Evolutionary conservation across 2,329 filamentous ascomycete genomes (phyloP).

Genomic region (Exophiala calicioides): DNA sequence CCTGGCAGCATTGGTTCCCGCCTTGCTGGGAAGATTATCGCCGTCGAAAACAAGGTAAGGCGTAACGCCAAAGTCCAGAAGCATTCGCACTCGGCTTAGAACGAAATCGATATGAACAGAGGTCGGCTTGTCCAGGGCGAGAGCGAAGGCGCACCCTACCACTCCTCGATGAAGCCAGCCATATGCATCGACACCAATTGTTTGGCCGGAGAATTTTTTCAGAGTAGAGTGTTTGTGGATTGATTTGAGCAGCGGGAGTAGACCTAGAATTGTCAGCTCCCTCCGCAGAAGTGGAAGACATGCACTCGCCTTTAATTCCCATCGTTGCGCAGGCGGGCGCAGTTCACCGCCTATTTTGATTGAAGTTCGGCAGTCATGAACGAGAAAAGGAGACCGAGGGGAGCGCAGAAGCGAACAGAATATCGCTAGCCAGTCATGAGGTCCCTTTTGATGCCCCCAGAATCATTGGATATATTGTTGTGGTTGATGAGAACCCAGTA

Average conservation of each 20-base stretch:
- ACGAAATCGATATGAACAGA: slow-evolving; percentile 89
- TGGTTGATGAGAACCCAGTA: not conserved
- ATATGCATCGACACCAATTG: slow-evolving; percentile 93
- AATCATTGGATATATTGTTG: slow-evolving; percentile 12
- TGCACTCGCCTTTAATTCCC: slow-evolving; percentile 47
- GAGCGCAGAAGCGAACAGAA: not conserved
- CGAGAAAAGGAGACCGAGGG: not conserved
- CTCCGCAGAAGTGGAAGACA: not conserved
- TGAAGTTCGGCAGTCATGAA: not conserved
- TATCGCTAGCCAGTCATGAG: slow-evolving; percentile 1
- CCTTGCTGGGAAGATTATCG: slow-evolving; percentile 91
- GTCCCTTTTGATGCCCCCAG: not conserved
- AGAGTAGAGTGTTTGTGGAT: slow-evolving; percentile 88
- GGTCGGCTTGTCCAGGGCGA: slow-evolving; percentile 85
- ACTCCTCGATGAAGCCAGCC: slow-evolving; percentile 97
- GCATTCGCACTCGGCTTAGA: slow-evolving; percentile 89
- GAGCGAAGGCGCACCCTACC: slow-evolving; percentile 83
- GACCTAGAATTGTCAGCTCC: slow-evolving; percentile 54
- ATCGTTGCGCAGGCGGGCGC: slow-evolving; percentile 31
- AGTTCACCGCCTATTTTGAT: slow-evolving; percentile 24
- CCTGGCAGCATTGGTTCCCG: slow-evolving; percentile 77
- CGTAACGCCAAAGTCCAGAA: slow-evolving; percentile 88
- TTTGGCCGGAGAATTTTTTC: slow-evolving; percentile 84
- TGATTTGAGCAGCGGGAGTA: slow-evolving; percentile 89
- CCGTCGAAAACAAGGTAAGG: slow-evolving; percentile 97